Evolutionary conservation across 495 filamentous ascomycete genomes (phyloP).

Genomic region (Daldinia childiae): DNA sequence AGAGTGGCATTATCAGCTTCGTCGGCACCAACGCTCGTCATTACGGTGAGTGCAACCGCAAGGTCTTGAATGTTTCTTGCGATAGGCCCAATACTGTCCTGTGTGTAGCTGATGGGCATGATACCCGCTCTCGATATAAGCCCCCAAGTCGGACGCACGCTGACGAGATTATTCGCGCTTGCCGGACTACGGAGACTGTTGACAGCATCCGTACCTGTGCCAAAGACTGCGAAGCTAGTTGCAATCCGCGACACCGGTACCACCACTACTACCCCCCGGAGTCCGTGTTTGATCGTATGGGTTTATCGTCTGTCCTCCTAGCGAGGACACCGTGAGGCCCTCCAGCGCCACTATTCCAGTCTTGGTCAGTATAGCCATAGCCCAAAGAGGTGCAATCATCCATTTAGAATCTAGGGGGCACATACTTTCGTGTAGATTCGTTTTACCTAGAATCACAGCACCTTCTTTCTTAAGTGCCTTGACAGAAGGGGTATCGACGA

Average conservation of each 20-base stretch:
- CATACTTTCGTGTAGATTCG: conserved; percentile 67
- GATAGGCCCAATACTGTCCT: conserved; percentile 70
- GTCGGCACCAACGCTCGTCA: conserved; percentile 62
- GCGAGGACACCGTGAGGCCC: conserved; percentile 66
- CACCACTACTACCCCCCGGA: conserved; percentile 71
- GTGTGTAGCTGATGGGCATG: conserved; percentile 68
- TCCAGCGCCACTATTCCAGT: conserved; percentile 62
- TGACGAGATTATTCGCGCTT: conserved; percentile 69
- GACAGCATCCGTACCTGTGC: conserved; percentile 71
- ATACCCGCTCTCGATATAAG: conserved; percentile 62
- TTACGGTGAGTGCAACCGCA: conserved; percentile 62
- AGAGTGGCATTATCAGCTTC: conserved; percentile 56
- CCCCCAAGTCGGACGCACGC: conserved; percentile 68
- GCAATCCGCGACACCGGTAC: conserved; percentile 68
- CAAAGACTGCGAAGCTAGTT: conserved; percentile 65
- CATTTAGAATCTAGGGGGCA: background rate
- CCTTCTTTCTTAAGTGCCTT: conserved; percentile 62
- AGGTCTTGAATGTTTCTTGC: conserved; percentile 64
- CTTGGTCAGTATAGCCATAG: conserved; percentile 10
- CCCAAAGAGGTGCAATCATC: background rate
- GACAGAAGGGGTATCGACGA: conserved; percentile 60
- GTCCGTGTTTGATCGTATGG: conserved; percentile 70
- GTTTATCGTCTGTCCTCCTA: conserved; percentile 70
- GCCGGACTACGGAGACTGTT: conserved; percentile 71
- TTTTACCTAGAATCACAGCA: conserved; percentile 72